These are phyloP conservation scores for Coniochaeta sp. DNA, from an alignment of 2,329 filamentous ascomycete species.

Conservation along the genomic window DNA sequence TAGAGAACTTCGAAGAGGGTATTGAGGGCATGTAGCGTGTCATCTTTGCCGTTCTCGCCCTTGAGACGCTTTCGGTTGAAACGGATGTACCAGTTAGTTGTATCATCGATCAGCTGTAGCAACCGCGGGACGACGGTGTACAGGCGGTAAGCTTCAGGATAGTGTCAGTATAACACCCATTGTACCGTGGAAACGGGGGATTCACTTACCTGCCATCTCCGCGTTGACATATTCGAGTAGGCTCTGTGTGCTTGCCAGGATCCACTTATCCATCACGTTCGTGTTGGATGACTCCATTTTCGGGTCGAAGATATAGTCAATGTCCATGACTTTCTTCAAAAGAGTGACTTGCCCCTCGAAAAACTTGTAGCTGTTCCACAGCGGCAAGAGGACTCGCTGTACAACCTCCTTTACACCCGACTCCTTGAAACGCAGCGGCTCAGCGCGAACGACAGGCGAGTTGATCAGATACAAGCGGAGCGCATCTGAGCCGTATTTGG, in stretches of 20 bases:
- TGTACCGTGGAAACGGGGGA: too few relatives aligned
- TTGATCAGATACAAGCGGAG: conserved; percentile 95
- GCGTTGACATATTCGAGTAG: conserved; percentile 85
- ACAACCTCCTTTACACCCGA: conserved; percentile 90
- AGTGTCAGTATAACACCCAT: conserved; percentile 5
- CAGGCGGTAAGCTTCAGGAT: conserved; percentile 54
- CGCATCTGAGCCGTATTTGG: conserved; percentile 85
- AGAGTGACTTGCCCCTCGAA: conserved; percentile 83
- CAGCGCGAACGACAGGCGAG: conserved; percentile 86
- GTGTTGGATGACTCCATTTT: conserved; percentile 66
- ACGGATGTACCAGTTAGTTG: conserved; percentile 98
- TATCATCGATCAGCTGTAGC: conserved; percentile 80
- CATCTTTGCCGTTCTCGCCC: conserved; percentile 77
- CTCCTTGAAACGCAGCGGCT: conserved; percentile 88
- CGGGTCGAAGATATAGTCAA: conserved; percentile 74
- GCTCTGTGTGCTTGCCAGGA: conserved; percentile 86
- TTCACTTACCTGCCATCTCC: conserved; percentile 70
- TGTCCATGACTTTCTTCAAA: conserved; percentile 74
- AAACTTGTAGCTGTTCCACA: conserved; percentile 98
- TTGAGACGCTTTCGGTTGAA: conserved; percentile 90
- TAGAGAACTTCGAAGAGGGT: conserved; percentile 90
- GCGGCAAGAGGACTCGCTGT: conserved; percentile 77
- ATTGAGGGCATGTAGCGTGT: conserved; percentile 86
- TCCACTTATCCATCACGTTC: conserved; percentile 96
- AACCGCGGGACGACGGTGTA: conserved; percentile 90